Evolutionary conservation across 1,284 basidiomycete genomes (phyloP).

Genomic region (Ceratobasidium sp.): DNA sequence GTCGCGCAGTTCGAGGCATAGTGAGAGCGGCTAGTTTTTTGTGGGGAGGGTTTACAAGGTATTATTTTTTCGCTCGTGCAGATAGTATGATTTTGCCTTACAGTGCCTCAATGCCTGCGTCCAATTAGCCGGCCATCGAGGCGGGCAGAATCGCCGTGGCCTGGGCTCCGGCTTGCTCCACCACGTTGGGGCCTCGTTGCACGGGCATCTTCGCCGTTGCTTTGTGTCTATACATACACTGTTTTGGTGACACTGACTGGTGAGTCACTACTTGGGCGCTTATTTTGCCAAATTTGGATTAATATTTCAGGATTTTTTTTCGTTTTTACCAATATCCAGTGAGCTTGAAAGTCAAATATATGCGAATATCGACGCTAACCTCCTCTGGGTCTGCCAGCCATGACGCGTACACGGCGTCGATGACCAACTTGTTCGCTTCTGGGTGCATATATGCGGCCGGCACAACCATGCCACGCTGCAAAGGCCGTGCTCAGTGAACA

Average conservation of each 20-base stretch:
- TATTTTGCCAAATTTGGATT: background rate
- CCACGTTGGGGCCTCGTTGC: background rate
- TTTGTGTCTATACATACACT: background rate
- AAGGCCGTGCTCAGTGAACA: background rate
- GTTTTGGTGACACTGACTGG: background rate
- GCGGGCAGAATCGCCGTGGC: too few species aligned
- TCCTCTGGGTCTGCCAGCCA: background rate
- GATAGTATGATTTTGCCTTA: too few species aligned
- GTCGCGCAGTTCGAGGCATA: background rate
- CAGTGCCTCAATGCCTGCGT: too few species aligned
- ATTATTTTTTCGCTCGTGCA: too few species aligned
- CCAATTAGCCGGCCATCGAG: too few species aligned
- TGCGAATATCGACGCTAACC: background rate
- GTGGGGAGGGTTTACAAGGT: too few species aligned
- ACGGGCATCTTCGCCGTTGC: background rate
- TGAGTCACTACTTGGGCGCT: background rate
- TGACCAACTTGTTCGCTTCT: background rate
- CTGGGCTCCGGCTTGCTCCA: too few species aligned
- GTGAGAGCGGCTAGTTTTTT: background rate
- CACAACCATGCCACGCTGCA: too few species aligned
- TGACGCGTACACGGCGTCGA: background rate
- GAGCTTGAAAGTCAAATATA: background rate
- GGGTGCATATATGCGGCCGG: background rate
- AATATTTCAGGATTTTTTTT: background rate
- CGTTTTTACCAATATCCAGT: background rate